Evolutionary conservation across 1,139 yeast genomes (phyloP).

Genomic region (Yamadazyma sp.): DNA sequence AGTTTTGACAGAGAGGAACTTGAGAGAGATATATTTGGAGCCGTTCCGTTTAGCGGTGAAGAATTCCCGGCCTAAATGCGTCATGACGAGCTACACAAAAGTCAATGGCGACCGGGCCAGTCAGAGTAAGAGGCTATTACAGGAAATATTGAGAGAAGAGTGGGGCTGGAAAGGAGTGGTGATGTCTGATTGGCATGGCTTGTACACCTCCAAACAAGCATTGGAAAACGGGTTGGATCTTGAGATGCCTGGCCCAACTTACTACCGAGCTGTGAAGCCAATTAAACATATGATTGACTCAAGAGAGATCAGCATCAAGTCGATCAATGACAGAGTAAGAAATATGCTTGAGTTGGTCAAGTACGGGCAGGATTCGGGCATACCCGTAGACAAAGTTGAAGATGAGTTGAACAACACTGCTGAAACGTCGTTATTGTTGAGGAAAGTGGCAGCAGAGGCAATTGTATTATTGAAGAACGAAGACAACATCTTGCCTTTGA

Average conservation of each 20-base stretch:
- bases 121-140: constrained; percentile 40
- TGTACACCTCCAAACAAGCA: constrained; percentile 46
- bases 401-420: constrained; percentile 32
- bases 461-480: constrained; percentile 57
- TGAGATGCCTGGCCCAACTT: constrained; percentile 66
- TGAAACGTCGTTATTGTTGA: constrained; percentile 41
- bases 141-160: constrained; percentile 37
- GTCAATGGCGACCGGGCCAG: constrained; percentile 58
- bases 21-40: constrained; percentile 59
- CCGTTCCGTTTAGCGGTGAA: constrained; percentile 62
- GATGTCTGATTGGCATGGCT: constrained; percentile 67
- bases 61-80: constrained; percentile 31
- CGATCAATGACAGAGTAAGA: constrained; percentile 45
- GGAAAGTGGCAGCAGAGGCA: constrained; percentile 51
- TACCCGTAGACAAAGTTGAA: constrained; percentile 37
- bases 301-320: constrained; percentile 29
- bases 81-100: constrained; percentile 62
- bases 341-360: constrained; percentile 48
- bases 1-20: constrained; percentile 53
- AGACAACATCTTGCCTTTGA: constrained; percentile 39
- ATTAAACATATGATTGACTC: constrained; percentile 31
- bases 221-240: constrained; percentile 56
- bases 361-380: constrained; percentile 30
- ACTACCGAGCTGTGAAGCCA: constrained; percentile 39
- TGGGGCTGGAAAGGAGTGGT: constrained; percentile 49